phyloP scores from a whole-genome alignment of 2,329 filamentous ascomycete genomes.

The Acarospora socialis region DNA sequence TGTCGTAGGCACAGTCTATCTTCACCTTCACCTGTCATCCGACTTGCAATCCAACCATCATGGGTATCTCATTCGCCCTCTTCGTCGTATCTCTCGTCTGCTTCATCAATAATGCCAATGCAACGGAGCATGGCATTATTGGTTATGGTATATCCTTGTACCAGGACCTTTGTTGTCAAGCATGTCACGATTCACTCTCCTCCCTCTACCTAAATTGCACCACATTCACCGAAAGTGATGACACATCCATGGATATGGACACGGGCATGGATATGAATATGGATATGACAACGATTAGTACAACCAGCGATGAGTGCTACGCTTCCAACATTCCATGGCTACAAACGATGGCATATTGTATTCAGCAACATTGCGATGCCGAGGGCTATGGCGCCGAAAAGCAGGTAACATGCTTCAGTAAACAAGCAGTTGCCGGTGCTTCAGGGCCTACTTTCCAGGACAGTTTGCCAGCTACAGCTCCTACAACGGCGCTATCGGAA shows the following conservation, averaged over 20 bases:
- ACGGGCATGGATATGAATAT: conserved; percentile 17
- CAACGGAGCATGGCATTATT: conserved; percentile 16
- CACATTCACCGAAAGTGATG: conserved; percentile 10
- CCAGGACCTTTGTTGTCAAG: conserved; percentile 16
- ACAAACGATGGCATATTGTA: conserved; percentile 19
- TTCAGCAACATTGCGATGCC: conserved; percentile 16
- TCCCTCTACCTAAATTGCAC: conserved; percentile 18
- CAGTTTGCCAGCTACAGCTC: no score
- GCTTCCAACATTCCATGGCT: conserved; percentile 18
- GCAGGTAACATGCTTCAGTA: conserved; percentile 19
- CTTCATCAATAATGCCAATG: no score
- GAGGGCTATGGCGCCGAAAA: conserved; percentile 11
- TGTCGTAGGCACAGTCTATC: no score
- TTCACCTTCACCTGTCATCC: no score
- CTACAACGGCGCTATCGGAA: conserved; percentile 11
- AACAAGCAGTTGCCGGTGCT: conserved; percentile 13
- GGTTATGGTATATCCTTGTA: conserved; percentile 20
- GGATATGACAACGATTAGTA: conserved; percentile 12
- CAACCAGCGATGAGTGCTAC: conserved; percentile 18
- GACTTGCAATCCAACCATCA: no score
- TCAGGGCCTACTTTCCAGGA: conserved; percentile 16
- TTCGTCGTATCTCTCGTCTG: no score
- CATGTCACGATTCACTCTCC: conserved; percentile 19
- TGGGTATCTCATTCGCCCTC: no score
- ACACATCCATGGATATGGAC: conserved; percentile 5